A percentile compares a stretch with the other conserved stretches of the same genome.
Conservation (phyloP, 2,329 filamentous ascomycete species). For the Pseudogymnoascus sp. region DNA sequence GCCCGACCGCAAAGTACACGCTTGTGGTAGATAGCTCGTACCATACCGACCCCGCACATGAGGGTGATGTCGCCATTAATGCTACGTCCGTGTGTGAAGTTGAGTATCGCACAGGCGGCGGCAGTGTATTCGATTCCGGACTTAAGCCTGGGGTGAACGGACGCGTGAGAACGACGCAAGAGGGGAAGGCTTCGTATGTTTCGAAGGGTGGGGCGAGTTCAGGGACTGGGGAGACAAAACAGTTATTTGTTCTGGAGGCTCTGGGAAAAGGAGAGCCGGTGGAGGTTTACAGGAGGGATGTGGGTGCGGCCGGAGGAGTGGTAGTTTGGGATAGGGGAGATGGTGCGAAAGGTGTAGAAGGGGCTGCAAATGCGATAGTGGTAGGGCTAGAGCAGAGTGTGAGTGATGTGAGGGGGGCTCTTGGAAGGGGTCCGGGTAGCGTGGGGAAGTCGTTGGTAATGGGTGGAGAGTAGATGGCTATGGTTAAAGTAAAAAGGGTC, state of each 20-base stretch:
- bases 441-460: slow-evolving; percentile 20
- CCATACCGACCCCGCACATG: slow-evolving; percentile 34
- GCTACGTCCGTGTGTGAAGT: slow-evolving; percentile 37
- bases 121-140: slow-evolving; percentile 30
- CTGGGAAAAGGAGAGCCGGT: slow-evolving; percentile 7
- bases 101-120: not conserved
- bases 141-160: slow-evolving; percentile 36
- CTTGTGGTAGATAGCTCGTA: slow-evolving; percentile 50
- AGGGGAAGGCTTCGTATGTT: slow-evolving; percentile 51
- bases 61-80: slow-evolving; percentile 39
- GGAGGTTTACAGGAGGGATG: slow-evolving; percentile 50
- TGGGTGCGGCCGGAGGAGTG: slow-evolving; percentile 47
- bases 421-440: slow-evolving; percentile 32
- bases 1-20: slow-evolving; percentile 49
- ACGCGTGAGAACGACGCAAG: slow-evolving; percentile 43
- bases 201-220: slow-evolving; percentile 24
- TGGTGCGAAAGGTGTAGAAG: slow-evolving; percentile 14
- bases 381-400: slow-evolving; percentile 11
- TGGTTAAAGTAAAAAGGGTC: too few relatives aligned
- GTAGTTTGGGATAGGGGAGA: slow-evolving; percentile 42
- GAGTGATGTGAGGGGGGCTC: slow-evolving; percentile 27
- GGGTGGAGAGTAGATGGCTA: not conserved
- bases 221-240: slow-evolving; percentile 34
- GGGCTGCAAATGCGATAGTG: slow-evolving; percentile 5
- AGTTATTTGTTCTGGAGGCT: slow-evolving; percentile 18